Conservation (phyloP, 768 basidiomycete genomes). For the Phanerochaete sordida region DNA sequence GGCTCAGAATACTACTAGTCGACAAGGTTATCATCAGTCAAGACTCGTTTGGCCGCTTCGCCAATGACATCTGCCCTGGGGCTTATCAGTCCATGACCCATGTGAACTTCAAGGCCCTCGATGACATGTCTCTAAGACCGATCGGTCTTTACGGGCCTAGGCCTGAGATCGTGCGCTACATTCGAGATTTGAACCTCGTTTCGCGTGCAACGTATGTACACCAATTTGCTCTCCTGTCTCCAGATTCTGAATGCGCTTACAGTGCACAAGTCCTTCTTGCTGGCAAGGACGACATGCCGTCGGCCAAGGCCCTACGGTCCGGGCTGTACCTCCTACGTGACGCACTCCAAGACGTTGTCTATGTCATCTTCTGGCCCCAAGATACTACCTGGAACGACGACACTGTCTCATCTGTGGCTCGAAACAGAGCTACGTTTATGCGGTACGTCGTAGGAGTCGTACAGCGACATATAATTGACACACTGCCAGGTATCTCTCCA, state of each 20-base stretch:
- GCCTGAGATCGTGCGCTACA: conserved; percentile 43
- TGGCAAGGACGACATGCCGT: conserved; percentile 16
- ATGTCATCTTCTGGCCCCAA: conserved; percentile 62
- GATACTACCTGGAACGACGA: conserved; percentile 55
- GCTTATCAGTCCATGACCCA: conserved; percentile 52
- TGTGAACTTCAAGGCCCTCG: conserved; percentile 53
- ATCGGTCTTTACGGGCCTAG: conserved; percentile 58
- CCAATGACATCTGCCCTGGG: conserved; percentile 45
- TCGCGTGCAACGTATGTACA: conserved; percentile 41
- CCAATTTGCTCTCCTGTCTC: too few species aligned
- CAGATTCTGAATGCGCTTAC: background rate
- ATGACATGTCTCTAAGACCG: conserved; percentile 42
- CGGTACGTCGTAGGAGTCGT: conserved; percentile 39
- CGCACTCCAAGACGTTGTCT: conserved; percentile 27
- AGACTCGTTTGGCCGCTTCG: conserved; percentile 42
- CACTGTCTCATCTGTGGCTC: conserved; percentile 38
- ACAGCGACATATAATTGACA: too few species aligned
- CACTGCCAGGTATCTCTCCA: conserved; percentile 49
- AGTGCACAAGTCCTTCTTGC: conserved; percentile 21
- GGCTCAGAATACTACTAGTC: conserved; percentile 34
- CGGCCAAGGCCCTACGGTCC: conserved; percentile 36
- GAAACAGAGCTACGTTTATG: conserved; percentile 62
- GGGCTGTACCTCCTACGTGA: conserved; percentile 44
- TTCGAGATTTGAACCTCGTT: conserved; percentile 34
- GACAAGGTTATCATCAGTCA: conserved; percentile 63